Evolutionary conservation across 352 stramenopile genomes (phyloP), one percentile per base, ranked within the genome.

Genomic region (Phytophthora syringae): DNA sequence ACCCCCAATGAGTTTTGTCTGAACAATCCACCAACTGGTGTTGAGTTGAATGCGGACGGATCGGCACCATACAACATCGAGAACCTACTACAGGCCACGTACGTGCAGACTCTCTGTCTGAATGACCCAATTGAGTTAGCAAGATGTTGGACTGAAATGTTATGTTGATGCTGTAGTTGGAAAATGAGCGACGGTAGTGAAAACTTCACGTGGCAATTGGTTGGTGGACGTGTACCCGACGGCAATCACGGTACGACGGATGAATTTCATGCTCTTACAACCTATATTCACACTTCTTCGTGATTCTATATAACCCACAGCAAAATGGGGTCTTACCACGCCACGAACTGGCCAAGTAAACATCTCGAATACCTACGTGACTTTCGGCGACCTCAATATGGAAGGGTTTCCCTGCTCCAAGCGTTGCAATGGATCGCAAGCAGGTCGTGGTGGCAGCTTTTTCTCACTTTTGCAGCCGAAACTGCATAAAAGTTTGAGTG

Each of bases 361-460:
- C 20, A 18, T 36, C 1, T 50, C 43, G 0, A 64, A 70, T 18
- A 65, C 64, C 2, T 75, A 72, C 36, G 82, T 91, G 22, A 87
- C 67, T 5, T 93, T 94, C 64, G 84, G 57, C 1, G 86, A 94
- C 52, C 72, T 94, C 47, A 94, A 94, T 42, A 92, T 92, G 84
- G 80, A 94, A 52, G 86, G 86, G 0, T 94, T 84, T 40, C 86
- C 86, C n/a, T 94, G 86, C 54, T 94, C 86, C 4, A 78, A 70
- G 10, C 13, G 60, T 2, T 94, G 86, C 71, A 82, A 79, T 51
- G 86, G 86, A 5, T 94, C 86, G 2, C 86, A 94, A 64, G 84
- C 75, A 21, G 86, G 86, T 25, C 82, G 86, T 27, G 86, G 86
- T 20, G 86, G 86, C 2, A 82, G 73, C 16, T 94, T 94, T 57